Percentiles rank a stretch among this genome's conserved stretches.
Conservation (phyloP, 2,329 filamentous ascomycete species). For the Nothomitra cinnamomea region DNA sequence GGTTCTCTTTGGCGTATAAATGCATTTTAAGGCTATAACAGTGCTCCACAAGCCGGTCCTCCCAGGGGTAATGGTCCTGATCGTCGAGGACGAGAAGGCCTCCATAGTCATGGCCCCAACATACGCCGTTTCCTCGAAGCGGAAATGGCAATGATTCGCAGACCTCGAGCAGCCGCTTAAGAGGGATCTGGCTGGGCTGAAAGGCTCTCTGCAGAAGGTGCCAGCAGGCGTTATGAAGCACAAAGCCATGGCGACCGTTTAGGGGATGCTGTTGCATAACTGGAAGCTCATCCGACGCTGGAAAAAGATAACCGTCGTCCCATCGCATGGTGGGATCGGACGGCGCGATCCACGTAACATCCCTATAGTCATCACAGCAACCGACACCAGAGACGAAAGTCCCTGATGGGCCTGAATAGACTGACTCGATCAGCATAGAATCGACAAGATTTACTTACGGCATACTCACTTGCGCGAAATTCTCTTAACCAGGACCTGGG, state of each 20-base stretch:
- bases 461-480: slow-evolving; percentile 3
- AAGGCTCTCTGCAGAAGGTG: slow-evolving; percentile 1
- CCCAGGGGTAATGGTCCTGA: slow-evolving; percentile 4
- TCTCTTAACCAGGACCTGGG: slow-evolving; percentile 4
- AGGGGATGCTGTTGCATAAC: slow-evolving; percentile 3
- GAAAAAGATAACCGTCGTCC: slow-evolving; percentile 1
- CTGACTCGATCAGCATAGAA: slow-evolving; percentile 1
- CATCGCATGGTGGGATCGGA: slow-evolving; percentile 1
- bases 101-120: slow-evolving; percentile 6
- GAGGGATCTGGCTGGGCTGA: not conserved
- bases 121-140: slow-evolving; percentile 3
- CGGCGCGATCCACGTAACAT: slow-evolving; percentile 2
- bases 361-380: not conserved
- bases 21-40: not conserved
- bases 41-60: slow-evolving; percentile 2
- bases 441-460: slow-evolving; percentile 2
- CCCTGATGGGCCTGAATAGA: slow-evolving; percentile 2
- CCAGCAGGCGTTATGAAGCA: slow-evolving; percentile 5
- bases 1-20: not conserved
- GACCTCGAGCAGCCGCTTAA: slow-evolving; percentile 4
- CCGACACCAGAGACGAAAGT: slow-evolving; percentile 5
- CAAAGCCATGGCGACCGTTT: slow-evolving; percentile 5
- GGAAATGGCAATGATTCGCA: slow-evolving; percentile 6
- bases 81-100: slow-evolving; percentile 3
- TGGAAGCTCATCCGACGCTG: slow-evolving; percentile 1